Evolutionary conservation across 139 green algal species (phyloP).

Genomic region (Picochlorum sp.): DNA sequence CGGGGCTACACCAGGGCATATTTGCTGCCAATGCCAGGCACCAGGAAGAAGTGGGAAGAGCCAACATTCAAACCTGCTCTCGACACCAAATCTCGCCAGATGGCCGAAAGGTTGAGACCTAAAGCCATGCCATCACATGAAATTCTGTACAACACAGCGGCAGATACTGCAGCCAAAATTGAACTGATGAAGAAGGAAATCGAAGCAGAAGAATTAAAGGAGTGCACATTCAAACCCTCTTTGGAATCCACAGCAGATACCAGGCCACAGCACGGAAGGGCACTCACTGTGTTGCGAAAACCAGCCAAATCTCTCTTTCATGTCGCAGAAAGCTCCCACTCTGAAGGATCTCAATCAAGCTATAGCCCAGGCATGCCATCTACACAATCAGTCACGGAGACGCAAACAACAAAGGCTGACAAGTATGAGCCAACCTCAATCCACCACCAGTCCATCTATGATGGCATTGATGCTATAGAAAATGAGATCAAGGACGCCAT

Average conservation of each 20-base stretch:
- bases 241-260: slow-evolving; percentile 13
- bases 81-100: slow-evolving; percentile 35
- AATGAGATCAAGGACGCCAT: slow-evolving; percentile 26
- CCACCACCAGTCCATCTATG: not conserved
- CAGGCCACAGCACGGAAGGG: no score
- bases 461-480: slow-evolving; percentile 26
- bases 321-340: no score
- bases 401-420: not conserved
- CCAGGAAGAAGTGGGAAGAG: slow-evolving; percentile 37
- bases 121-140: slow-evolving; percentile 29
- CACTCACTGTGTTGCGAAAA: no score
- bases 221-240: slow-evolving; percentile 38
- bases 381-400: slow-evolving; percentile 9
- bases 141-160: slow-evolving; percentile 31
- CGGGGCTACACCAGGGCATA: slow-evolving; percentile 37
- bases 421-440: not conserved
- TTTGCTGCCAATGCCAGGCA: slow-evolving; percentile 45
- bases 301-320: no score
- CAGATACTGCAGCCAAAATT: slow-evolving; percentile 13
- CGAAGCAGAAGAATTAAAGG: slow-evolving; percentile 14
- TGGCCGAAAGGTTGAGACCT: slow-evolving; percentile 42
- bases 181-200: slow-evolving; percentile 7
- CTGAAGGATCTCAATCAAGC: slow-evolving; percentile 8
- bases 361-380: slow-evolving; percentile 20
- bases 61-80: slow-evolving; percentile 54